These are phyloP conservation scores for Globisporangium nagaii DNA, from an alignment of 352 stramenopile species.

Conservation along the genomic window DNA sequence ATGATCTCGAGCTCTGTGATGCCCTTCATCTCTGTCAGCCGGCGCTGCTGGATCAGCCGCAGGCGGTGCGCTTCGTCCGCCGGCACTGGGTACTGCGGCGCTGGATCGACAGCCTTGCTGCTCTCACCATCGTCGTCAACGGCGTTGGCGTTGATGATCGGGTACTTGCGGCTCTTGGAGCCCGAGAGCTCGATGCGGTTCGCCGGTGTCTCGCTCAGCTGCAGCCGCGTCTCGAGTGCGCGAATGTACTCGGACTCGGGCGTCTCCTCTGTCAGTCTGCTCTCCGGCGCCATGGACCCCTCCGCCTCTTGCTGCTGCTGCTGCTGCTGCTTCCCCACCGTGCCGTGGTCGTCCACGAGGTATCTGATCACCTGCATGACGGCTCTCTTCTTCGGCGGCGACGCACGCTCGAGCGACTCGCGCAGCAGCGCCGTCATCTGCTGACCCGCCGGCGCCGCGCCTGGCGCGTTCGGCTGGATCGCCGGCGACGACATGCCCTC, in stretches of 20 bases:
- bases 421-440: slow-evolving; percentile 14
- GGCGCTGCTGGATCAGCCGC: slow-evolving; percentile 20
- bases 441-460: not conserved
- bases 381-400: slow-evolving; percentile 17
- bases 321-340: not conserved
- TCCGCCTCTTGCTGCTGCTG: not conserved
- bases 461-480: not conserved
- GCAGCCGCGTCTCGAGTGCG: slow-evolving; percentile 7
- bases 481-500: not conserved
- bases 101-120: not conserved
- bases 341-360: slow-evolving; percentile 28
- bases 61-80: slow-evolving; percentile 21
- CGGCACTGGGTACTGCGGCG: slow-evolving; percentile 1
- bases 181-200: slow-evolving; percentile 3
- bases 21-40: slow-evolving; percentile 17
- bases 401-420: slow-evolving; percentile 24
- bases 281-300: not conserved
- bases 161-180: slow-evolving; percentile 7
- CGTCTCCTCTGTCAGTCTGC: not conserved
- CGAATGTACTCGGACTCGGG: slow-evolving; percentile 9
- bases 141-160: not conserved
- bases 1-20: slow-evolving; percentile 51
- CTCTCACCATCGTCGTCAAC: not conserved
- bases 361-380: slow-evolving; percentile 42
- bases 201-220: slow-evolving; percentile 2